Evolutionary conservation across 2,329 filamentous ascomycete genomes (phyloP), one percentile per base, ranked within the genome.

Genomic region (Lasiodiplodia theobromae): DNA sequence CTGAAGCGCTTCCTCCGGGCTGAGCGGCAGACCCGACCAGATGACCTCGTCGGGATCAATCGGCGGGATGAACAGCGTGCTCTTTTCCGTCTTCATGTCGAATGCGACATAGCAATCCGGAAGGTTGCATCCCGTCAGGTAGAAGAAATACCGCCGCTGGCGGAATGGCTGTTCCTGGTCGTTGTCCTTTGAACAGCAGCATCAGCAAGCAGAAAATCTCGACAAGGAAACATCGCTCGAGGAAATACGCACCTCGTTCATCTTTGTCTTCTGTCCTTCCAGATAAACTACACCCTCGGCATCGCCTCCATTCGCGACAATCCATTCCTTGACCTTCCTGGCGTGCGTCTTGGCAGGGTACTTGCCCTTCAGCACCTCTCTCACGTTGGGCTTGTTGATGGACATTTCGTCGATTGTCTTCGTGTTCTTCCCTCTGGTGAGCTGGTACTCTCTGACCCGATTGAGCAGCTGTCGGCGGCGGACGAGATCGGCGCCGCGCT

Each of bases 111-210:
- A 90, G 74, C 91, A 91, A 80, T 97, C 94, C 69, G 94, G 87
- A 37, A 96, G 86, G 71, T 89, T 86, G 76, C 90, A 96, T 73
- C 96, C 96, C 28, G 93, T 95, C 54, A 98, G 85, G 81, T 99
- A 99, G 87, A 92, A 97, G 83, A 99, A 99, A 79, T 89, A 92
- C 67, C 96, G 91, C 71, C 94, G 92, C 82, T 97, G 94, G 72
- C 93, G 94, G 73, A 69, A 69, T 4, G 89, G 93, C 75, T 89
- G 87, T 8, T 90, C 86, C 76, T 92, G 89, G 80, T 98, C 96
- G 76, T 93, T 95, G 79, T 99, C 95, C 81, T 64, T 7, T 14
- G 28, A 6, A 21, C 68, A 37, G n/a, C 53, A 38, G 5, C 8
- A 21, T 31, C 31, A 53, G 40, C 57, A 25, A 38, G 21, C 8